phyloP scores from a whole-genome alignment of 108 stramenopile genomes.

The Schizochytrium sp. region DNA sequence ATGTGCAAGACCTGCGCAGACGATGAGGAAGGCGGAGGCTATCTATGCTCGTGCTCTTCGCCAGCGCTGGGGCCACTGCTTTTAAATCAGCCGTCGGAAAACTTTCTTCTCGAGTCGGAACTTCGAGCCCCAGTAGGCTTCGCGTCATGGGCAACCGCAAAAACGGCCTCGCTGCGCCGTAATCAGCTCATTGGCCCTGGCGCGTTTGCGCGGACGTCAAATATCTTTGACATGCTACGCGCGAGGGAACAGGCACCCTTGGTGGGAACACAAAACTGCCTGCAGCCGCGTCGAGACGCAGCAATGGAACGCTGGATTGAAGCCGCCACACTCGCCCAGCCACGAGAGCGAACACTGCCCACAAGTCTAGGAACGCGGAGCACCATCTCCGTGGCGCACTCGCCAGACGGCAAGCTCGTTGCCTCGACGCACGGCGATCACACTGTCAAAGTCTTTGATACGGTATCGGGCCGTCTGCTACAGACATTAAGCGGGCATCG shows the following conservation, averaged over 20 bases:
- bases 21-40: background rate
- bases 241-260: background rate
- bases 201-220: background rate
- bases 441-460: slow-evolving; percentile 81
- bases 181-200: background rate
- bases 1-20: background rate
- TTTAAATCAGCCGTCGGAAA: background rate
- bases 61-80: background rate
- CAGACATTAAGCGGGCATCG: slow-evolving; percentile 78
- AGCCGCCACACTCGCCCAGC: background rate
- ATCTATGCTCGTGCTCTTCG: background rate
- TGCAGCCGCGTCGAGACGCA: background rate
- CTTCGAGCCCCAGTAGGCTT: background rate
- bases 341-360: background rate
- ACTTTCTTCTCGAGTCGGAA: background rate
- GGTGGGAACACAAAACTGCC: background rate
- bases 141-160: background rate
- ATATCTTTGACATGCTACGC: background rate
- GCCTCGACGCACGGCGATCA: slow-evolving; percentile 98
- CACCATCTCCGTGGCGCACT: slow-evolving; percentile 31
- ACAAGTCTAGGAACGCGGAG: background rate
- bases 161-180: background rate
- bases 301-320: background rate
- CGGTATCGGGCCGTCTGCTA: slow-evolving; percentile 49
- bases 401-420: slow-evolving; percentile 35